Evolutionary conservation across 2,329 filamentous ascomycete genomes (phyloP).

Genomic region (Diaporthe vaccinii): DNA sequence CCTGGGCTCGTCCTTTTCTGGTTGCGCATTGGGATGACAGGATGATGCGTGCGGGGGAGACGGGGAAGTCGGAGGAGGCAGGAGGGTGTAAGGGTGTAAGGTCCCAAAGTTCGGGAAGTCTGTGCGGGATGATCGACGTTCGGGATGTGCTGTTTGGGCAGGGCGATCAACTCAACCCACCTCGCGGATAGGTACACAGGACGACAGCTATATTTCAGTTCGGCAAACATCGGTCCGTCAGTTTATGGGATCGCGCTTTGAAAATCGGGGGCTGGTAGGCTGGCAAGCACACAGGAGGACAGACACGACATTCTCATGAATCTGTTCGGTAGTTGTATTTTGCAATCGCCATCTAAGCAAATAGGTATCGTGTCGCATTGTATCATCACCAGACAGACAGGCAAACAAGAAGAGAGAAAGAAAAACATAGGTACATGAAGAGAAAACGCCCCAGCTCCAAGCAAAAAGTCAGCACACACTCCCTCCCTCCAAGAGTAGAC

Average conservation of each 20-base stretch:
- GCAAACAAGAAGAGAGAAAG: not conserved
- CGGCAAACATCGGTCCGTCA: not conserved
- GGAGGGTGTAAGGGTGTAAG: not conserved
- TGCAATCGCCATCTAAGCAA: conserved; percentile 32
- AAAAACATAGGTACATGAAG: not conserved
- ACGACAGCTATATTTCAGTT: not conserved
- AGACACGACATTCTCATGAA: not conserved
- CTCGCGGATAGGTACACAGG: not conserved
- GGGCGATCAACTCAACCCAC: not conserved
- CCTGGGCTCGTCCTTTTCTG: not conserved
- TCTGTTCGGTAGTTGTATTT: conserved; percentile 24
- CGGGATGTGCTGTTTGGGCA: not conserved
- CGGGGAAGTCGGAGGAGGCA: not conserved
- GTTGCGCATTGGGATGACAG: not conserved
- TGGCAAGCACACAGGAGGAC: too few relatives aligned
- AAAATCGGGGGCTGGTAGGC: not conserved
- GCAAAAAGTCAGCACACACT: not conserved
- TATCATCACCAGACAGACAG: conserved; percentile 12
- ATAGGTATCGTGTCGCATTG: conserved; percentile 39
- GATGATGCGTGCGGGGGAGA: not conserved
- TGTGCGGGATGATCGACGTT: conserved; percentile 21
- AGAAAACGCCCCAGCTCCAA: conserved; percentile 18
- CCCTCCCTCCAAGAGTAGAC: not conserved
- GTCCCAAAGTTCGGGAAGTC: not conserved
- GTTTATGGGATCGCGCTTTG: not conserved